A percentile compares a stretch with the other conserved stretches of the same genome.
phyloP scores from a whole-genome alignment of 2,329 filamentous ascomycete genomes.

The Fonsecaea pugnacius region DNA sequence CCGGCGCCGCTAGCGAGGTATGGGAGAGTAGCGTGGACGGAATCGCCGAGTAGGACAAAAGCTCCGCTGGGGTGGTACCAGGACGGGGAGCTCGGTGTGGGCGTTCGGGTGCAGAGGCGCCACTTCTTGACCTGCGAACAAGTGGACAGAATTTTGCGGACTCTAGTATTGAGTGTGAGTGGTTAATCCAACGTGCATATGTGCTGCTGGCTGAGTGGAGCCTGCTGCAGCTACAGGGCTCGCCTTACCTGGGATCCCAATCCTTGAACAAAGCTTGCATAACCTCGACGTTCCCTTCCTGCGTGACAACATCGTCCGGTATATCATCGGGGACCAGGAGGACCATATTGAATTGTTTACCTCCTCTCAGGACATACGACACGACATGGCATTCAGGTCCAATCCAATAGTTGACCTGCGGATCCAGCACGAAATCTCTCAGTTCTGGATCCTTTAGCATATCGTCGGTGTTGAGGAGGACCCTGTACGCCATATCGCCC shows the following conservation, averaged over 20 bases:
- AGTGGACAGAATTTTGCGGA: constrained; percentile 37
- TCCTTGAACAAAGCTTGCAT: constrained; percentile 40
- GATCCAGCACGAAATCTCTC: constrained; percentile 51
- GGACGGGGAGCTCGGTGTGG: constrained; percentile 12
- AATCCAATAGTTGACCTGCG: constrained; percentile 60
- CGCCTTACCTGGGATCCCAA: constrained; percentile 47
- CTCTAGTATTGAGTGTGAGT: constrained; percentile 17
- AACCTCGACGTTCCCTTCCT: constrained; percentile 43
- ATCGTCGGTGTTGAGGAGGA: constrained; percentile 55
- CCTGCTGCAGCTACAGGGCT: neutral
- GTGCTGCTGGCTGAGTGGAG: neutral
- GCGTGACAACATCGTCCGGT: constrained; percentile 39
- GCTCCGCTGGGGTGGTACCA: constrained; percentile 28
- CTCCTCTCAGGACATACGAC: constrained; percentile 52
- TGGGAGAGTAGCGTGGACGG: constrained; percentile 53
- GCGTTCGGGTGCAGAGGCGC: constrained; percentile 52
- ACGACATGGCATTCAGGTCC: constrained; percentile 59
- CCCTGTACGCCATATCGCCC: constrained; percentile 61
- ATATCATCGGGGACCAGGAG: constrained; percentile 54
- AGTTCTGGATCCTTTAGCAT: constrained; percentile 56
- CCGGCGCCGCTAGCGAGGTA: constrained; percentile 43
- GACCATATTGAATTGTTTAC: constrained; percentile 54
- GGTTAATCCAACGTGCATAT: neutral
- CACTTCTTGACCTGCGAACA: constrained; percentile 35
- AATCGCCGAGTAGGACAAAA: constrained; percentile 47